These are phyloP conservation scores for Ogataea hybrid DNA, from an alignment of 1,139 yeast species.

Conservation along the genomic window DNA sequence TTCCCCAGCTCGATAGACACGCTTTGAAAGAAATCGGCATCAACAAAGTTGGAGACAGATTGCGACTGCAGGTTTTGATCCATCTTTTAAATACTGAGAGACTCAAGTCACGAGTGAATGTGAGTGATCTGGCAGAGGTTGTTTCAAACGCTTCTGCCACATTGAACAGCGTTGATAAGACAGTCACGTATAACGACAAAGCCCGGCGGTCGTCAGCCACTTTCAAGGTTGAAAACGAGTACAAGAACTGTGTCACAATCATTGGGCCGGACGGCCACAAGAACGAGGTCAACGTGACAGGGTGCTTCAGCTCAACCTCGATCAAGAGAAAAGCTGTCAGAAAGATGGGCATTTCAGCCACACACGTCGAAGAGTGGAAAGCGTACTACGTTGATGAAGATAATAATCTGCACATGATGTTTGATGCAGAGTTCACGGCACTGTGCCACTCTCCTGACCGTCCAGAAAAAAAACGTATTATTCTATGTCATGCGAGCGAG, in stretches of 20 bases:
- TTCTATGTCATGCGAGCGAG: slow-evolving; percentile 64
- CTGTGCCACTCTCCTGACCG: slow-evolving; percentile 77
- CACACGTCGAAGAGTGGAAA: slow-evolving; percentile 49
- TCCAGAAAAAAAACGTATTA: slow-evolving; percentile 67
- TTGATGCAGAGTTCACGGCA: slow-evolving; percentile 79
- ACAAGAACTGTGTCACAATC: slow-evolving; percentile 46
- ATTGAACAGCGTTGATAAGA: slow-evolving; percentile 17
- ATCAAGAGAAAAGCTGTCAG: slow-evolving; percentile 70
- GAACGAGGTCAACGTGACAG: slow-evolving; percentile 69
- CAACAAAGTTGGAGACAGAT: slow-evolving; percentile 76
- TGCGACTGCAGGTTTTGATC: slow-evolving; percentile 59
- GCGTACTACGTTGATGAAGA: slow-evolving; percentile 47
- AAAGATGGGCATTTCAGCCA: slow-evolving; percentile 45
- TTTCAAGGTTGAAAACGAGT: slow-evolving; percentile 2
- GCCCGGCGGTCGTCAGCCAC: slow-evolving; percentile 1
- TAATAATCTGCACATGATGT: slow-evolving; percentile 50
- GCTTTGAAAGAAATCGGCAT: slow-evolving; percentile 76
- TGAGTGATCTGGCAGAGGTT: slow-evolving; percentile 36
- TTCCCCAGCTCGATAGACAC: slow-evolving; percentile 64
- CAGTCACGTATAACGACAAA: neutral
- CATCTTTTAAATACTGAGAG: slow-evolving; percentile 40
- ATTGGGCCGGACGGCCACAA: slow-evolving; percentile 77
- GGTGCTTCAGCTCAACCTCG: slow-evolving; percentile 78
- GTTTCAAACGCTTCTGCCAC: slow-evolving; percentile 29
- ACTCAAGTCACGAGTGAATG: slow-evolving; percentile 36